phyloP scores from a whole-genome alignment of 345 rosid genomes.

The Ceriops decandra region DNA sequence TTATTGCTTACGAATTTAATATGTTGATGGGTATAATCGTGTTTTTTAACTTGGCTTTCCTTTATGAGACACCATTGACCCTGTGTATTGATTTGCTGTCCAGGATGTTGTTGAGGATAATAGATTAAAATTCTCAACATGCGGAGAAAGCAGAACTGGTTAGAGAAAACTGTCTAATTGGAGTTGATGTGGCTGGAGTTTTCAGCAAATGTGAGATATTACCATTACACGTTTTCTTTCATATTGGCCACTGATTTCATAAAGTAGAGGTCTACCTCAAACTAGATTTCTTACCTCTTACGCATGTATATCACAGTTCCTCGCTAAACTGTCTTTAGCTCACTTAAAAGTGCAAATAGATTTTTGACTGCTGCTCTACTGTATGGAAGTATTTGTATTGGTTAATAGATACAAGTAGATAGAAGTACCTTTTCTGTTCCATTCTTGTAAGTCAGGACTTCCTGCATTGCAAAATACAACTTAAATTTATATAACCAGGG shows the following conservation, averaged over 20 bases:
- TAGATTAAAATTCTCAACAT: no score
- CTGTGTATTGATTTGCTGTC: neutral
- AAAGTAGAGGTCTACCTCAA: slow-evolving; percentile 1
- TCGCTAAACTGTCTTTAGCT: neutral
- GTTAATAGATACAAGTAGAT: neutral
- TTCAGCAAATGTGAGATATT: neutral
- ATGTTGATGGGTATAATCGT: no score
- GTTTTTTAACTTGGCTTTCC: no score
- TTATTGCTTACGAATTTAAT: no score
- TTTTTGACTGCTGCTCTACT: neutral
- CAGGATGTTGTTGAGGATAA: neutral
- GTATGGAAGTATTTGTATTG: neutral
- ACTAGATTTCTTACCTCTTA: neutral
- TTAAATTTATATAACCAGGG: slow-evolving; percentile 17
- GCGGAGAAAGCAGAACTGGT: no score
- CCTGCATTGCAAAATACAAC: slow-evolving; percentile 44
- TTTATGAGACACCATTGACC: neutral
- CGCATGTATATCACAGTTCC: neutral
- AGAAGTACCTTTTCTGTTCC: slow-evolving; percentile 70
- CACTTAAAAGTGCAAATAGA: neutral
- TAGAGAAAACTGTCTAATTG: neutral
- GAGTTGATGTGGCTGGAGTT: neutral
- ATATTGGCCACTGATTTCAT: neutral
- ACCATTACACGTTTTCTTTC: neutral
- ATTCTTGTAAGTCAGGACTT: slow-evolving; percentile 58